Conservation (phyloP, 352 stramenopile species). For the Phytophthora citricola region DNA sequence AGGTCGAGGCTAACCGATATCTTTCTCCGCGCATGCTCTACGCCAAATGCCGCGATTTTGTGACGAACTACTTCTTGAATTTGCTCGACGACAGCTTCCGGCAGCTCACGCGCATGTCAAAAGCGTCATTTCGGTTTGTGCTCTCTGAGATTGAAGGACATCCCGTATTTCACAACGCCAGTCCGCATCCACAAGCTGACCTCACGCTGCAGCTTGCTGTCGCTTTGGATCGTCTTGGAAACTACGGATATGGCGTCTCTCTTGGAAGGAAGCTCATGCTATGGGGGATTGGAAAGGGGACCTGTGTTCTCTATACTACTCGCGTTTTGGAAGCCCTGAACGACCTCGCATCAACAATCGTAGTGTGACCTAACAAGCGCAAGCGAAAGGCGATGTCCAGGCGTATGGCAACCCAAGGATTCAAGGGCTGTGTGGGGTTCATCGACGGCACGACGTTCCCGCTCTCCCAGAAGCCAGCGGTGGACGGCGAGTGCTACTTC, state of each 20-base stretch:
- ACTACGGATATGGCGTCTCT: not conserved
- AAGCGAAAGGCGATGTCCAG: slow-evolving; percentile 5
- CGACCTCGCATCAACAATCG: no score
- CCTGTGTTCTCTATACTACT: not conserved
- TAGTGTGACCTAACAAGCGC: no score
- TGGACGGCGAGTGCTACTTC: slow-evolving; percentile 12
- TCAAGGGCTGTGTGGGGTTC: slow-evolving; percentile 6
- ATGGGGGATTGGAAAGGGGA: not conserved
- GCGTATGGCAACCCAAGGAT: not conserved
- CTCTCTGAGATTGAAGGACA: not conserved
- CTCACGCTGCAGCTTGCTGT: not conserved
- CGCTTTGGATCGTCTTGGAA: not conserved
- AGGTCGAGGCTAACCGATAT: no score
- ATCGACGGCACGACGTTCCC: slow-evolving; percentile 15
- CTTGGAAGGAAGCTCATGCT: not conserved
- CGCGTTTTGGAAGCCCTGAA: not conserved
- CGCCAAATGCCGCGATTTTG: not conserved
- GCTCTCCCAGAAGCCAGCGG: slow-evolving; percentile 4
- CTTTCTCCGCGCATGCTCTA: not conserved
- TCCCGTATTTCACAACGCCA: not conserved
- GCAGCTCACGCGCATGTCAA: slow-evolving; percentile 1
- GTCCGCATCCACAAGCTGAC: not conserved
- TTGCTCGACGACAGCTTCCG: slow-evolving; percentile 6
- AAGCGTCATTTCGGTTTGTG: not conserved
- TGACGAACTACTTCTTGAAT: not conserved